Conservation (phyloP, 257 asterid genomes). For the Haberlea rhodopensis region DNA sequence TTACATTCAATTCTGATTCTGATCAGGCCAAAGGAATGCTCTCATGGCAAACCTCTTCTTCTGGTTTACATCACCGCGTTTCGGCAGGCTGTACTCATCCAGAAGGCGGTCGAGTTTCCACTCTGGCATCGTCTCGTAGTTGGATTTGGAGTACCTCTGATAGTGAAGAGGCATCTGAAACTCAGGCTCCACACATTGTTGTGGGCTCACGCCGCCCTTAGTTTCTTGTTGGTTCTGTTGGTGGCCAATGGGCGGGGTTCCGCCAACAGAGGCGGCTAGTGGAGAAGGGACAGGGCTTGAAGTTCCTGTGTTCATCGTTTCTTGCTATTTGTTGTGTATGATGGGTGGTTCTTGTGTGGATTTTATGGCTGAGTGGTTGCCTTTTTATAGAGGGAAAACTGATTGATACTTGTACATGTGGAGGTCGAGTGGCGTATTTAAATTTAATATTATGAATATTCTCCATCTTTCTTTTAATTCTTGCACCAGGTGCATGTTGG, state of each 20-base stretch:
- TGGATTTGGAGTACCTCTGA: constrained; percentile 37
- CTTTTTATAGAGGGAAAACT: background rate
- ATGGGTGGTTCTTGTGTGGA: background rate
- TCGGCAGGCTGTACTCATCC: constrained; percentile 36
- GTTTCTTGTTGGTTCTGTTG: too few species aligned
- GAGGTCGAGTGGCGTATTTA: background rate
- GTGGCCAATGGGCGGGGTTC: too few species aligned
- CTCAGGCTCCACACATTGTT: background rate
- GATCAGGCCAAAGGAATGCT: constrained; percentile 55
- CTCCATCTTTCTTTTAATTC: background rate
- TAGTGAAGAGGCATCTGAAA: constrained; percentile 44
- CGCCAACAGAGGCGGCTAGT: background rate
- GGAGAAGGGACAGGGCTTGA: background rate
- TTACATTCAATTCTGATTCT: constrained; percentile 13
- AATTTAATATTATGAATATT: too few species aligned
- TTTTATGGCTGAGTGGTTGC: background rate
- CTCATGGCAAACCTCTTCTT: constrained; percentile 56
- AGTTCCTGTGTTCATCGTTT: background rate
- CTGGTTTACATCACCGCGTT: constrained; percentile 38
- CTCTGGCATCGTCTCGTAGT: constrained; percentile 51
- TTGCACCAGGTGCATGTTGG: too few species aligned
- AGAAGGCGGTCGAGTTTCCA: constrained; percentile 43
- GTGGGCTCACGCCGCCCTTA: too few species aligned
- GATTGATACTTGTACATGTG: background rate
- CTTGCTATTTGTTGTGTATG: too few species aligned